Base-by-base conservation (phyloP, 2,329 filamentous ascomycete species). In the Daldinia sp. region DNA sequence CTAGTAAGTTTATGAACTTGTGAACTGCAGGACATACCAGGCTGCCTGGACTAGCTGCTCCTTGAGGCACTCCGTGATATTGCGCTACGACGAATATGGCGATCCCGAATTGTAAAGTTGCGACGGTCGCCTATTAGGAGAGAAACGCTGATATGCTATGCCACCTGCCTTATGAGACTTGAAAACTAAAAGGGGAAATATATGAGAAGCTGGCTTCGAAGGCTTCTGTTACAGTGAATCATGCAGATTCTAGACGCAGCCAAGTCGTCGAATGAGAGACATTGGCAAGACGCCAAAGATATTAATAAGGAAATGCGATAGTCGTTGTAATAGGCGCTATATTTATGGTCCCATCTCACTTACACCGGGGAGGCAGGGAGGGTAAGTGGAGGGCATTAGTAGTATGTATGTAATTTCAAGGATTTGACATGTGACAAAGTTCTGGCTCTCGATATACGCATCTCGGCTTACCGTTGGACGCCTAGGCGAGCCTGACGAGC, bases 191-290 rank as follows among this genome's bases (percentile, higher is more conserved):
- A 66, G 11, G 21, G 65, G 65, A 68, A 68, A 66, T 66, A 54
- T 49, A 53, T 61, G 52, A 59, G 65, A 68, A 68, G 63, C 57
- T 15, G 37, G 25, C 57, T 48, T 61, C 19, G 50, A 61, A 45
- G 59, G 32, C 57, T 68, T 68, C 65, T 68, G 58, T 67, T 66
- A 50, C 63, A 66, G 51, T 21, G 41, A 53, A 21, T 37, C n/a
- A 54, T 64, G 60, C 58, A 61, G 61, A 58, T 53, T 64, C 64
- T 61, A 64, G 50, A 55, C 54, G 50, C 50, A 30, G 53, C 50
- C 48, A 29, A 45, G 41, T 35, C 23, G 57, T 59, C 59, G 51
- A 66, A 67, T 67, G 58, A 52, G 61, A 54, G 55, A 64, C 58
- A 59, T 59, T 41, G 23, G 50, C 41, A n/a, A 35, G 17, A 45